These are phyloP conservation scores for Hypoxylon intermedium DNA, from an alignment of 495 filamentous ascomycete genomes.

Conservation along the genomic window DNA sequence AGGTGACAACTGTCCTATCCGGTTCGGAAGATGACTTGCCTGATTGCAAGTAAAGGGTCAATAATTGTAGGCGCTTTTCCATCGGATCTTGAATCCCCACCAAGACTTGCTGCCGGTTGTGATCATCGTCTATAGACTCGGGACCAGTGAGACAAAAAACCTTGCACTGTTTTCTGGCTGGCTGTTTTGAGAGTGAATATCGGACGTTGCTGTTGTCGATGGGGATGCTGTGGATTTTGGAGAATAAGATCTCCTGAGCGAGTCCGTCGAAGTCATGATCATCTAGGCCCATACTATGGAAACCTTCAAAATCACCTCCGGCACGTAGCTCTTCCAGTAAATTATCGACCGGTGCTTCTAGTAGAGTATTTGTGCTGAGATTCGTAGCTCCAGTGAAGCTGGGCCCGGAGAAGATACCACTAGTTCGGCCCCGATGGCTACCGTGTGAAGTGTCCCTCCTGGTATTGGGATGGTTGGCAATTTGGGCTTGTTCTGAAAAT, in stretches of 20 bases:
- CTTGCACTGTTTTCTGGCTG: constrained; percentile 59
- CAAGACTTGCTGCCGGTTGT: constrained; percentile 60
- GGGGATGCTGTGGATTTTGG: constrained; percentile 73
- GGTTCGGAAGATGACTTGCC: constrained; percentile 31
- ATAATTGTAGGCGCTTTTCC: constrained; percentile 69
- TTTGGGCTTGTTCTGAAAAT: constrained; percentile 72
- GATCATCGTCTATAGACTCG: constrained; percentile 58
- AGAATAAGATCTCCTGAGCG: constrained; percentile 74
- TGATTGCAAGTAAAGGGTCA: constrained; percentile 63
- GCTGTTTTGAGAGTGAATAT: constrained; percentile 57
- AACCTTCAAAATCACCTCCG: constrained; percentile 68
- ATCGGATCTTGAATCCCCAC: constrained; percentile 73
- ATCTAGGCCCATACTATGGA: constrained; percentile 73
- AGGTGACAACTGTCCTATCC: constrained; percentile 44
- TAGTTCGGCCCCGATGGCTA: constrained; percentile 66
- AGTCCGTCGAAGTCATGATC: constrained; percentile 73
- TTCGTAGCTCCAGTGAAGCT: constrained; percentile 49
- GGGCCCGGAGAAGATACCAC: constrained; percentile 56
- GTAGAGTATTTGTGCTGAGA: constrained; percentile 58
- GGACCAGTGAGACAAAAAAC: constrained; percentile 71
- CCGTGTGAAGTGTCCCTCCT: constrained; percentile 76
- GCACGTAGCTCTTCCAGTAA: constrained; percentile 72
- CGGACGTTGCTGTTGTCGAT: constrained; percentile 67
- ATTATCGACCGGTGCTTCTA: constrained; percentile 73
- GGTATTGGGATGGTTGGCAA: constrained; percentile 55